phyloP scores from a whole-genome alignment of 768 basidiomycete genomes.

The Lentinula aciculospora region DNA sequence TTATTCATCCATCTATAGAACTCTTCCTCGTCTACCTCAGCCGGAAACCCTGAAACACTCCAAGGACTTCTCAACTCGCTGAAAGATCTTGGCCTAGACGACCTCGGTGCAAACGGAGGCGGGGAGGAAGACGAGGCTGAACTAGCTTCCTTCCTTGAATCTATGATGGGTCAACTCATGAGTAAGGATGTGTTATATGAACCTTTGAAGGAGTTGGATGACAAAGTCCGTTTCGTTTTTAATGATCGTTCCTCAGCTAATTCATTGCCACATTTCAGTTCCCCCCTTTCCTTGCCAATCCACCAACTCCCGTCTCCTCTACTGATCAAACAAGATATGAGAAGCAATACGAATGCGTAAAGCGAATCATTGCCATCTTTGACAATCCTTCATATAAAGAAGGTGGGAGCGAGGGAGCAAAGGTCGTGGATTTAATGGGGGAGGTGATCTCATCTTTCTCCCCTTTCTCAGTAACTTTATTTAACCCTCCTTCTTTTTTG shows the following conservation, averaged over 20 bases:
- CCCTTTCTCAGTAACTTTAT: background rate
- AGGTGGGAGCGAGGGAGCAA: constrained; percentile 37
- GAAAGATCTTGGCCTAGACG: constrained; percentile 28
- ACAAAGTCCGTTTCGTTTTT: constrained; percentile 43
- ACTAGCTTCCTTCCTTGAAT: constrained; percentile 66
- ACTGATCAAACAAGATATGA: constrained; percentile 63
- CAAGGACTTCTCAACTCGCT: constrained; percentile 50
- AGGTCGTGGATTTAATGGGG: constrained; percentile 66
- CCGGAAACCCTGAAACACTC: constrained; percentile 29
- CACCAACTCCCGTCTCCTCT: constrained; percentile 44
- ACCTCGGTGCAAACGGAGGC: constrained; percentile 25
- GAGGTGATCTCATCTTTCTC: constrained; percentile 42
- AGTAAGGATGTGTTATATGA: constrained; percentile 82
- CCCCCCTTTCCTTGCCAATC: constrained; percentile 64
- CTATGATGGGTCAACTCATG: constrained; percentile 79
- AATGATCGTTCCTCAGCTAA: background rate
- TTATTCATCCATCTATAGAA: constrained; percentile 2
- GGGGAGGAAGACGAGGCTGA: constrained; percentile 39
- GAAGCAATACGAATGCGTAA: constrained; percentile 52
- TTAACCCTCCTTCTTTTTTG: background rate
- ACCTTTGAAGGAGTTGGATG: constrained; percentile 73
- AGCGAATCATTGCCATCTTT: constrained; percentile 58
- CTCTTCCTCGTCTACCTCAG: constrained; percentile 12
- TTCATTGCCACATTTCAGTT: constrained; percentile 41
- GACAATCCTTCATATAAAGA: constrained; percentile 58